Evolutionary conservation across 192 early-diverging fungal species (phyloP).

Genomic region (Coemansia sp.): DNA sequence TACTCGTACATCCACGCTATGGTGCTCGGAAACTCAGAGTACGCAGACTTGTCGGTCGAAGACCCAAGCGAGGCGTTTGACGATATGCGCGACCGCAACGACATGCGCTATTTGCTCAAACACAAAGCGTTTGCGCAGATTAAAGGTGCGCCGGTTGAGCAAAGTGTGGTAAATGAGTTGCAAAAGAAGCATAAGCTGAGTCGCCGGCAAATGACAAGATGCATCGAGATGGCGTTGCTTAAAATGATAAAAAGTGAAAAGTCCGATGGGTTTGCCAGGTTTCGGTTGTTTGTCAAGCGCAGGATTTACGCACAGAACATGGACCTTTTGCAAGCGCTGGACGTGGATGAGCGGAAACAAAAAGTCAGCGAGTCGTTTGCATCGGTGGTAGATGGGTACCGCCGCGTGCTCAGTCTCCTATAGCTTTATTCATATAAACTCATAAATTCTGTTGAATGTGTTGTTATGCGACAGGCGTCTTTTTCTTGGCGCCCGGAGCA

Average conservation of each 20-base stretch:
- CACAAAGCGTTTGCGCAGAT: constrained; percentile 62
- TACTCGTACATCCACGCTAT: constrained; percentile 63
- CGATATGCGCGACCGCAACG: constrained; percentile 83
- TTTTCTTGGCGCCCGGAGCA: constrained; percentile 63
- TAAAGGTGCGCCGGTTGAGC: constrained; percentile 58
- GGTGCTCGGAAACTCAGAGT: constrained; percentile 9
- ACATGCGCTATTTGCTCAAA: constrained; percentile 64
- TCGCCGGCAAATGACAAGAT: constrained; percentile 78
- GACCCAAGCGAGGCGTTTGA: constrained; percentile 89
- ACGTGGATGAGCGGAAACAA: constrained; percentile 62
- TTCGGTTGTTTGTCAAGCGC: constrained; percentile 81
- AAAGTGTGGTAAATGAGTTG: constrained; percentile 52
- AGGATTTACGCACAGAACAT: constrained; percentile 80
- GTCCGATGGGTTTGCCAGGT: constrained; percentile 53
- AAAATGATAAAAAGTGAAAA: constrained; percentile 55
- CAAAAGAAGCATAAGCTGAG: constrained; percentile 72
- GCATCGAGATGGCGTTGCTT: constrained; percentile 77
- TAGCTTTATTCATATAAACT: constrained; percentile 10
- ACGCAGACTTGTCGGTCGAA: constrained; percentile 67
- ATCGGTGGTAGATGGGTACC: constrained; percentile 76
- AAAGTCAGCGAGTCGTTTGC: constrained; percentile 79
- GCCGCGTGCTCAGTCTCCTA: constrained; percentile 54
- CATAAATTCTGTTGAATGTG: no score
- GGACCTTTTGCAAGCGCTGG: constrained; percentile 67
- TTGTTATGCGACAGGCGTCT: constrained; percentile 7